Evolutionary conservation across 1,139 yeast genomes (phyloP), one percentile per base, ranked within the genome.

Genomic region (Pneumocystis oryctolagi): DNA sequence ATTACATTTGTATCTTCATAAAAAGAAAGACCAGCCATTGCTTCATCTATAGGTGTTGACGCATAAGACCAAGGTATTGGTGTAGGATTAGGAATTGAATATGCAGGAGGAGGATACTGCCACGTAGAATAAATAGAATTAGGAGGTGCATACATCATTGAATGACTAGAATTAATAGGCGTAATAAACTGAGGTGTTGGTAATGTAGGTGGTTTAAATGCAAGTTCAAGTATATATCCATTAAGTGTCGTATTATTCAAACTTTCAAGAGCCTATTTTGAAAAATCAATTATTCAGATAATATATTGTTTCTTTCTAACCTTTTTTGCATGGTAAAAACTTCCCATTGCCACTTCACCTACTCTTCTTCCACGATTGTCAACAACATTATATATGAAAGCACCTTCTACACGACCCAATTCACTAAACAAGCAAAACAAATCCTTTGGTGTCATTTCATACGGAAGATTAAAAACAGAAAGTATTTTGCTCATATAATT

Each of bases 221-320:
- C 59, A 57, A 57, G 42, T 12, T 57, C 59, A 39, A 57, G 59
- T 39, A 57, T 57, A 30, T 39, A 57, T 35, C 59, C 59, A 35
- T 57, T 57, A 20, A 57, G 30, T 12, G 42, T 39, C 1, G 40
- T 35, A 35, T 39, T 39, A 57, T 57, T 57, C 25, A 57, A 57
- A 30, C 42, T 57, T 57, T 57, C 59, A 30, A 57, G 59, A 12
- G 59, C 59, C 59, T 57, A 30, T 20, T 55, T 57, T 18, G 6
- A 25, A 8, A 25, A 57, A 25, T 47, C 6, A 30, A 57, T 28
- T 4, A 57, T n/a, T 12, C 25, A 1, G 12, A 57, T 30, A 2
- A 8, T 9, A 3, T 20, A 6, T n/a, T 9, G 12, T 40, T 18
- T 16, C 18, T n/a, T 5, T 47, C 16, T 35, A 9, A 57, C 59